These are phyloP conservation scores for Scutellaria minor DNA, from an alignment of 257 asterid species.

Conservation along the genomic window DNA sequence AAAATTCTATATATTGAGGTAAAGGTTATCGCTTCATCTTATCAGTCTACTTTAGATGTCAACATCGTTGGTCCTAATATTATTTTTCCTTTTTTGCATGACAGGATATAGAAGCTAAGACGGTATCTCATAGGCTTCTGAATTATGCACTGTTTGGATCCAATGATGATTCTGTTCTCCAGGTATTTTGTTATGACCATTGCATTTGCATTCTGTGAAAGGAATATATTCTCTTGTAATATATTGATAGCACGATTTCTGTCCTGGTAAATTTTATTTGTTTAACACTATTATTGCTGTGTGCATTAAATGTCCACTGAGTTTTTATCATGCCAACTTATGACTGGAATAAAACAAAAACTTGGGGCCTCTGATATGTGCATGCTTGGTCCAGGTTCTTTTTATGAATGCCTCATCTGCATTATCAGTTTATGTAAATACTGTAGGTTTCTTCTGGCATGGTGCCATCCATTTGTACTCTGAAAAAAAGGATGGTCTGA, in stretches of 20 bases:
- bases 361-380: not conserved
- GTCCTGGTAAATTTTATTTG: not conserved
- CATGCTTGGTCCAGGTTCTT: not conserved
- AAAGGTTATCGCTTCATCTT: conserved; percentile 34
- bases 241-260: not conserved
- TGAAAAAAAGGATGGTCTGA: conserved; percentile 4
- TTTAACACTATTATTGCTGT: not conserved
- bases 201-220: not conserved
- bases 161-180: conserved; percentile 65
- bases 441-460: not conserved
- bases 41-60: not conserved
- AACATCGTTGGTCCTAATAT: conserved; percentile 11
- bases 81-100: conserved; percentile 26
- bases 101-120: conserved; percentile 59
- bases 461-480: conserved; percentile 5
- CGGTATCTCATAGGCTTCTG: conserved; percentile 39
- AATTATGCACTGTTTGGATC: conserved; percentile 53
- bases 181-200: conserved; percentile 55
- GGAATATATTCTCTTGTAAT: not conserved
- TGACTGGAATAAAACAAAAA: conserved; percentile 1
- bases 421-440: not conserved
- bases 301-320: not conserved
- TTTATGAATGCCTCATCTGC: not conserved
- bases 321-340: not conserved
- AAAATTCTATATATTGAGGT: conserved; percentile 71